A percentile compares a stretch with the other conserved stretches of the same genome.
These are phyloP conservation scores for Candida rishiriensis DNA, from an alignment of 805 yeast species.

Conservation along the genomic window DNA sequence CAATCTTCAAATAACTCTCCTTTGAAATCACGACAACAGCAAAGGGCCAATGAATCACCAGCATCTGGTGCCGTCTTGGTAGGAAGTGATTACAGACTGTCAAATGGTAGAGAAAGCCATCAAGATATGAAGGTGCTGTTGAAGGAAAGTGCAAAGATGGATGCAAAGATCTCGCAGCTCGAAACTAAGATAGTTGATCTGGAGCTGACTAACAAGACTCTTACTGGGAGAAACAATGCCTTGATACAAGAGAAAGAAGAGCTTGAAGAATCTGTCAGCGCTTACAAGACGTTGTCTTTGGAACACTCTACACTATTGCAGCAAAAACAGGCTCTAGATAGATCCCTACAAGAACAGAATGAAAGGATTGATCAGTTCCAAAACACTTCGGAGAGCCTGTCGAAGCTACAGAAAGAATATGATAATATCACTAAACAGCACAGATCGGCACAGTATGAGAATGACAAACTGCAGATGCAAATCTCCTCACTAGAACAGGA, in stretches of 20 bases:
- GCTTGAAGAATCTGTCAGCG: no score
- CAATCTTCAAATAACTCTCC: constrained; percentile 3
- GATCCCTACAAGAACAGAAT: constrained; percentile 7
- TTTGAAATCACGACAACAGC: no score
- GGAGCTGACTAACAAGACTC: constrained; percentile 7
- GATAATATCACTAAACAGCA: not conserved
- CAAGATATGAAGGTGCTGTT: constrained; percentile 41
- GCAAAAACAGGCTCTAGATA: constrained; percentile 1
- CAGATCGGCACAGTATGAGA: not conserved
- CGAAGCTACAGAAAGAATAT: not conserved
- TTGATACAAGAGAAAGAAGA: no score
- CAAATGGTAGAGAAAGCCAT: constrained; percentile 24
- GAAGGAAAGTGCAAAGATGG: constrained; percentile 48
- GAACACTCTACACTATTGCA: no score
- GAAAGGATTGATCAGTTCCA: constrained; percentile 3
- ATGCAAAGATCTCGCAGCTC: constrained; percentile 35
- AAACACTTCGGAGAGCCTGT: not conserved
- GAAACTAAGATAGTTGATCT: constrained; percentile 24
- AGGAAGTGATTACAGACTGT: constrained; percentile 7
- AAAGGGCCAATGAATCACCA: no score
- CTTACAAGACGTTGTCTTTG: no score
- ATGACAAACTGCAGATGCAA: not conserved
- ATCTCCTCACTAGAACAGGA: not conserved
- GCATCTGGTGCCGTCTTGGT: not conserved
- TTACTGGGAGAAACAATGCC: not conserved